Evolutionary conservation across 2,329 filamentous ascomycete genomes (phyloP), one percentile per base, ranked within the genome.

Genomic region (Trichoderma sp.): DNA sequence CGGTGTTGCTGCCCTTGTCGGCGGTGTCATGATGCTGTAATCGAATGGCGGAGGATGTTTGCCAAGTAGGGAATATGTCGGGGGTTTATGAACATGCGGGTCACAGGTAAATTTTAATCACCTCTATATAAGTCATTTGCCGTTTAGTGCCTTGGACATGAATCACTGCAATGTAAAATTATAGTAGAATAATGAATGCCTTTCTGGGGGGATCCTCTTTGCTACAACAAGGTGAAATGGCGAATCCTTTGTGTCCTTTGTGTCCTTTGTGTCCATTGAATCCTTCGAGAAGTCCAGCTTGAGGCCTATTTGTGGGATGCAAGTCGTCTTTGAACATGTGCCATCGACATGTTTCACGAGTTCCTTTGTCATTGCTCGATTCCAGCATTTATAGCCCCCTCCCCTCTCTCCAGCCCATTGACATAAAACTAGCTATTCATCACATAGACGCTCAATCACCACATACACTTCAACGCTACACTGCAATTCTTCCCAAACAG

Each of bases 1-100:
- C 53, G 79, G 78, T 19, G 74, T 78, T 29, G 79, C 76, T 25
- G 76, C 74, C 15, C 58, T 77, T 45, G 72, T 78, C 27, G 79
- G 77, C 8, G 78, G 76, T 67, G 76, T 73, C n/a, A 72, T 81
- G 70, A 59, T 79, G 60, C 34, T 81, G 52, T 80, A 76, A 72
- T 29, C 8, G 63, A 56, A 57, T 2, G 3, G n/a, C 13, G 8
- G 25, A 25, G 6, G 22, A 34, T 22, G 35, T 25, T 17, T 29
- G 12, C 15, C n/a, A 50, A 12, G 12, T 42, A 37, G 45, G 22
- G 25, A 37, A 8, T 42, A 13, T 19, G 4, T 34, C 29, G 13
- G n/a, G 15, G 5, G 15, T 22, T 15, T 48, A 19, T 67, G 56
- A 64, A 37, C 48, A 53, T 32, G 17, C 8, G 13, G 29, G n/a